Evolutionary conservation across 1,284 basidiomycete species (phyloP).

Genomic region (Pterulicium gracile): DNA sequence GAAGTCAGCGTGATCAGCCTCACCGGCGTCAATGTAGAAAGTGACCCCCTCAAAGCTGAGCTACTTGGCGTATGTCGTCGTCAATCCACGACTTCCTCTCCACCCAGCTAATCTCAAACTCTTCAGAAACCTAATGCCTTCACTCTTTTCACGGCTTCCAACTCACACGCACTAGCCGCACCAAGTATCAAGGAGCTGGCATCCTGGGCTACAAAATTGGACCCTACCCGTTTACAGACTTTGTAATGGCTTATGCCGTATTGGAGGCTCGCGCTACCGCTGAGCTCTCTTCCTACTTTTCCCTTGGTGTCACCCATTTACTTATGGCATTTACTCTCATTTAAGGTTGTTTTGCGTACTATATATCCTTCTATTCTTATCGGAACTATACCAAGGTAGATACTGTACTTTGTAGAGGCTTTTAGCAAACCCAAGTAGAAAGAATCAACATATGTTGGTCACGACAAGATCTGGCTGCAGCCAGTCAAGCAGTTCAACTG

Average conservation of each 20-base stretch:
- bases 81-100: not conserved
- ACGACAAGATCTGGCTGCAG: no score
- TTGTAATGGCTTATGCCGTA: constrained; percentile 13
- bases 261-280: no score
- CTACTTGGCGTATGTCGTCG: constrained; percentile 67
- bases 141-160: constrained; percentile 81
- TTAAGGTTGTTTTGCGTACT: not conserved
- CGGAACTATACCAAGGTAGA: no score
- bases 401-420: no score
- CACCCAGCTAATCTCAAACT: constrained; percentile 6
- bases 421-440: no score
- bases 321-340: not conserved
- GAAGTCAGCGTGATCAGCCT: constrained; percentile 83
- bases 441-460: no score
- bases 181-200: constrained; percentile 71
- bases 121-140: constrained; percentile 73
- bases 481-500: no score
- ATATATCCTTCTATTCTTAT: not conserved
- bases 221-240: constrained; percentile 55
- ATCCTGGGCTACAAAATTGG: constrained; percentile 73
- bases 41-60: constrained; percentile 75
- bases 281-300: not conserved
- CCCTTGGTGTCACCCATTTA: no score
- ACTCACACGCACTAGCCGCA: constrained; percentile 82
- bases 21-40: constrained; percentile 75